A percentile compares a stretch with the other conserved stretches of the same genome.
Conservation (phyloP, 2,329 filamentous ascomycete genomes). For the Penicillium digitatum region DNA sequence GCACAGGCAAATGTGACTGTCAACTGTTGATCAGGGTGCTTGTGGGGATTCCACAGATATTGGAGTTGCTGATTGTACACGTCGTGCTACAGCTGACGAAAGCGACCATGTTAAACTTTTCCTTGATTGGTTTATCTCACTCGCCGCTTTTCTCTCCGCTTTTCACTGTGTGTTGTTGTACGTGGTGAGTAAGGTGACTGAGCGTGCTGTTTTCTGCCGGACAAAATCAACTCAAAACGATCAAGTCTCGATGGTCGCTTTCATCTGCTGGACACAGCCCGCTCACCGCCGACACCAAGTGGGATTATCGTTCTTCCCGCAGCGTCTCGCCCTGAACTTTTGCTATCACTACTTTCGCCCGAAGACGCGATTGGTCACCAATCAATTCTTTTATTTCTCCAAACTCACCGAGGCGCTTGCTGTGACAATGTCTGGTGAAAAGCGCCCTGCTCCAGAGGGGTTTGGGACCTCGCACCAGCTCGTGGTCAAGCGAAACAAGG, state of each 20-base stretch:
- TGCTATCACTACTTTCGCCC: conserved; percentile 8
- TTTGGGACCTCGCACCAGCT: conserved; percentile 70
- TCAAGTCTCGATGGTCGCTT: neutral
- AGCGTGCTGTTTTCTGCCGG: neutral
- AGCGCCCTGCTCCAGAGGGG: conserved; percentile 81
- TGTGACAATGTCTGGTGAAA: conserved; percentile 74
- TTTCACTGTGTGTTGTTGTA: neutral
- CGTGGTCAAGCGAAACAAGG: conserved; percentile 85
- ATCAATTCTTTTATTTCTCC: conserved; percentile 1
- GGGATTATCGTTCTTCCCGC: conserved; percentile 27
- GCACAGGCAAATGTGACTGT: conserved; percentile 7
- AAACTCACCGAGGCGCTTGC: neutral
- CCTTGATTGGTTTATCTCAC: neutral
- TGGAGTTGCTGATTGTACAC: conserved; percentile 15
- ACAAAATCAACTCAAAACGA: neutral
- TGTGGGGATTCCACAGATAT: conserved; percentile 22
- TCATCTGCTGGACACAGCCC: conserved; percentile 5
- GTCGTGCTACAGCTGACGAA: neutral
- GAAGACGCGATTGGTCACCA: conserved; percentile 2
- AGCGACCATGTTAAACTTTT: neutral
- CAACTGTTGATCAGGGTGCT: conserved; percentile 10
- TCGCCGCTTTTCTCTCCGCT: neutral
- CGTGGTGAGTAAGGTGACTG: neutral
- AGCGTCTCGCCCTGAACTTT: conserved; percentile 18
- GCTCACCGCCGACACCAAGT: conserved; percentile 19